These are phyloP conservation scores for Penicillium sclerotiorum DNA, from an alignment of 2,329 filamentous ascomycete species.

Conservation along the genomic window DNA sequence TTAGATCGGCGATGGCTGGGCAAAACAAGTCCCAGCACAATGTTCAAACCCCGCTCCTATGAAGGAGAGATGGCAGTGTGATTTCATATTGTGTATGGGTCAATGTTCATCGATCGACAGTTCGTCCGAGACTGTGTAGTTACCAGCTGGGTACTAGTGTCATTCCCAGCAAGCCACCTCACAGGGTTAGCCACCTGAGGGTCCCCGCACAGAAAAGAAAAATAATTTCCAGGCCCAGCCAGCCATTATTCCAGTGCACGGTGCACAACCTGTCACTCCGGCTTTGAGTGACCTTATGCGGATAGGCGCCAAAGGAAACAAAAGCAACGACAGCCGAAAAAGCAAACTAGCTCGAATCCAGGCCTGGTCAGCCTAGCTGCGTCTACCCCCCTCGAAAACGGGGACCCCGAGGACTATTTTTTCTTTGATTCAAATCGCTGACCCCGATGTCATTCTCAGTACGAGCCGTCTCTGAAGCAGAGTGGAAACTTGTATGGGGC, in stretches of 20 bases:
- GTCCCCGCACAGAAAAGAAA: slow-evolving; percentile 2
- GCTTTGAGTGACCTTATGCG: neutral
- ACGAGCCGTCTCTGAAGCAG: neutral
- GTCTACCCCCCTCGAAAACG: neutral
- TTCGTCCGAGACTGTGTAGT: too few relatives aligned
- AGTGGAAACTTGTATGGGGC: slow-evolving; percentile 6
- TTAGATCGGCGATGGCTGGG: slow-evolving; percentile 11
- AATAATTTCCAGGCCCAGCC: slow-evolving; percentile 12
- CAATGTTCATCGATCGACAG: slow-evolving; percentile 15
- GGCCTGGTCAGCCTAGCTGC: neutral
- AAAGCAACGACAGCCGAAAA: neutral
- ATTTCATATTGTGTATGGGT: neutral
- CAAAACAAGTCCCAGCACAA: neutral
- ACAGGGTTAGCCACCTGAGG: neutral
- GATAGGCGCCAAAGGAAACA: neutral
- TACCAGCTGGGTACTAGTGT: too few relatives aligned
- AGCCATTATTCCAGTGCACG: slow-evolving; percentile 18
- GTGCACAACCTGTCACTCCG: slow-evolving; percentile 6
- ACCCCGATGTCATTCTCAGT: neutral
- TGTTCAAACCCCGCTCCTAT: slow-evolving; percentile 5
- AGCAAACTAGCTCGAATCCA: neutral
- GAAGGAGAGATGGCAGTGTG: neutral
- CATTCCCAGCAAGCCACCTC: neutral
- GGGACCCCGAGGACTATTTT: neutral
- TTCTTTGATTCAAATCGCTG: neutral